Conservation (phyloP, 495 filamentous ascomycete genomes). For the Talaromyces thailandensis region DNA sequence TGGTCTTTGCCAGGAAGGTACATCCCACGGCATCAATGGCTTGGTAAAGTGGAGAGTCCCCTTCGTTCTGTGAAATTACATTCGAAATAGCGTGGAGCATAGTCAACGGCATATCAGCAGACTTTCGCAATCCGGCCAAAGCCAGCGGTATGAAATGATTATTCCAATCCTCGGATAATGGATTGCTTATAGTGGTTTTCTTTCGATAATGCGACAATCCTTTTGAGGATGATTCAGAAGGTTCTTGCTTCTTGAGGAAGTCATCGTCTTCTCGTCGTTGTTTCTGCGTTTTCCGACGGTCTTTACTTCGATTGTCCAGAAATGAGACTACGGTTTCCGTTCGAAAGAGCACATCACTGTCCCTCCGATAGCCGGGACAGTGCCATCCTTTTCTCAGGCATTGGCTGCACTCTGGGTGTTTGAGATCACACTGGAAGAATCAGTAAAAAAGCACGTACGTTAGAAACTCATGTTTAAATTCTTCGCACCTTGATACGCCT, state of each 20-base stretch:
- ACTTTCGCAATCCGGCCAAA: background rate
- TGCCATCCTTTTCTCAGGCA: background rate
- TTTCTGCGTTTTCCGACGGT: background rate
- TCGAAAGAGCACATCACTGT: background rate
- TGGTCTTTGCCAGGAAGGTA: background rate
- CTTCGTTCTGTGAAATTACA: background rate
- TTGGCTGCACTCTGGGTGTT: background rate
- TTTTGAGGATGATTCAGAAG: background rate
- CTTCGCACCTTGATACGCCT: slow-evolving; percentile 6
- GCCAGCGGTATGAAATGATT: background rate
- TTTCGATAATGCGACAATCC: background rate
- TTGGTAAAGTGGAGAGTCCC: background rate
- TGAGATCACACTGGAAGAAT: background rate
- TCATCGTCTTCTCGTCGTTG: background rate
- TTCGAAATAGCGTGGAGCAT: background rate
- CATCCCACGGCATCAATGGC: background rate
- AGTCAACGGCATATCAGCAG: background rate
- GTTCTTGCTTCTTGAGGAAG: background rate
- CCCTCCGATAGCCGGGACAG: background rate
- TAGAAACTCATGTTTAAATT: background rate
- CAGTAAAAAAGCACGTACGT: background rate
- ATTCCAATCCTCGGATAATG: background rate
- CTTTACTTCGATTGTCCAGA: background rate
- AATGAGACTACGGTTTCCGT: background rate
- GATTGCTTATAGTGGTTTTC: background rate